phyloP scores from a whole-genome alignment of 148 eudicot species.

The Heliosperma pusillum region DNA sequence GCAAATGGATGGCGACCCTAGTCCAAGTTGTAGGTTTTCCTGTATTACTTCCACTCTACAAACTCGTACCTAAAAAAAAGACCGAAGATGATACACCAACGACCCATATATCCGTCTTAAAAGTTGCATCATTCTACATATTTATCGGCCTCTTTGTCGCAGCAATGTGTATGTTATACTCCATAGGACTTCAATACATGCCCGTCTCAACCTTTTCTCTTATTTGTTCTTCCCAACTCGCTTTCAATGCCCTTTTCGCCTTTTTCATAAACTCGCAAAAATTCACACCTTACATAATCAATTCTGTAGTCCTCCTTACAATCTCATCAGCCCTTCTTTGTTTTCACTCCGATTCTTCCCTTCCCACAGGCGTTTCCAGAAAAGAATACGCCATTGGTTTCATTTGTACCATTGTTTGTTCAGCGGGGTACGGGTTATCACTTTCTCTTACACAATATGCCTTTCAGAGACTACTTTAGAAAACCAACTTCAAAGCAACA shows the following conservation, averaged over 20 bases:
- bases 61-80: background rate
- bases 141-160: slow-evolving; percentile 16
- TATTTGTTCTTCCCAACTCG: slow-evolving; percentile 38
- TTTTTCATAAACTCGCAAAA: slow-evolving; percentile 41
- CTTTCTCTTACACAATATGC: slow-evolving; percentile 20
- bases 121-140: slow-evolving; percentile 14
- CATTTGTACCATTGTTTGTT: slow-evolving; percentile 32
- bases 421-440: slow-evolving; percentile 31
- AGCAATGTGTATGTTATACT: slow-evolving; percentile 25
- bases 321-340: slow-evolving; percentile 46
- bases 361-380: slow-evolving; percentile 18
- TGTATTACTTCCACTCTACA: slow-evolving; percentile 35
- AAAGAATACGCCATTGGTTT: slow-evolving; percentile 25
- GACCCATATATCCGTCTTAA: background rate
- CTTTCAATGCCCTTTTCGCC: slow-evolving; percentile 45
- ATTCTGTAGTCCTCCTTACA: slow-evolving; percentile 41
- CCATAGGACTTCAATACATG: slow-evolving; percentile 22
- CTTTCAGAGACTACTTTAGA: slow-evolving; percentile 16
- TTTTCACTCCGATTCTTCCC: slow-evolving; percentile 22
- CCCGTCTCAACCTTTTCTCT: slow-evolving; percentile 50
- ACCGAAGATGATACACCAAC: background rate
- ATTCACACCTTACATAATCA: slow-evolving; percentile 41
- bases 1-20: slow-evolving; percentile 41
- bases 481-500: no score
- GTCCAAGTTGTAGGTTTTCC: slow-evolving; percentile 40